Percentiles rank a stretch among this genome's conserved stretches.
Evolutionary conservation across 2,329 filamentous ascomycete genomes (phyloP).

Genomic region (Daldinia eschscholtzii): DNA sequence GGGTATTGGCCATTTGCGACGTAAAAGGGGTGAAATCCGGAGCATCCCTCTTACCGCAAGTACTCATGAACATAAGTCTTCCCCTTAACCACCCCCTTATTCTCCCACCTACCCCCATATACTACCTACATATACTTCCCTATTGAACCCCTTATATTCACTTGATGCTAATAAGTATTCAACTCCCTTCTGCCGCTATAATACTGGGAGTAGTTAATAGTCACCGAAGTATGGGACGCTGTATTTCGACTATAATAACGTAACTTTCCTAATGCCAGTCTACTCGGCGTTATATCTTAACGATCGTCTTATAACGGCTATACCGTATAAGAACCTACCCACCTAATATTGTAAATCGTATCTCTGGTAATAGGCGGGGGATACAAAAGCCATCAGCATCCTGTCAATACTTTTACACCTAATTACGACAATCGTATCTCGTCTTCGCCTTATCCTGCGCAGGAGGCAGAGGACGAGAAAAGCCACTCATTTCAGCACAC

Average conservation of each 20-base stretch:
- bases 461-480: background rate
- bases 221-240: background rate
- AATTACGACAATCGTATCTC: background rate
- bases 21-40: slow-evolving; percentile 16
- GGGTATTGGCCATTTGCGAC: background rate
- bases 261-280: background rate
- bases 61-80: slow-evolving; percentile 11
- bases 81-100: background rate
- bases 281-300: background rate
- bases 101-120: background rate
- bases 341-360: too few species aligned
- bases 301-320: background rate
- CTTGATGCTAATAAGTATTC: background rate
- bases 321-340: background rate
- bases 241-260: background rate
- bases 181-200: background rate
- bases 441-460: background rate
- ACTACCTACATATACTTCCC: too few species aligned
- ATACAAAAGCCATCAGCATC: background rate
- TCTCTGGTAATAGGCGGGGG: background rate
- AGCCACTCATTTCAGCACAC: slow-evolving; percentile 4
- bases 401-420: background rate
- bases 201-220: background rate
- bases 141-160: background rate
- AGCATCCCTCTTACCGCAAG: slow-evolving; percentile 13